These are phyloP conservation scores for Chiua virens DNA, from an alignment of 768 basidiomycete genomes.

Conservation along the genomic window DNA sequence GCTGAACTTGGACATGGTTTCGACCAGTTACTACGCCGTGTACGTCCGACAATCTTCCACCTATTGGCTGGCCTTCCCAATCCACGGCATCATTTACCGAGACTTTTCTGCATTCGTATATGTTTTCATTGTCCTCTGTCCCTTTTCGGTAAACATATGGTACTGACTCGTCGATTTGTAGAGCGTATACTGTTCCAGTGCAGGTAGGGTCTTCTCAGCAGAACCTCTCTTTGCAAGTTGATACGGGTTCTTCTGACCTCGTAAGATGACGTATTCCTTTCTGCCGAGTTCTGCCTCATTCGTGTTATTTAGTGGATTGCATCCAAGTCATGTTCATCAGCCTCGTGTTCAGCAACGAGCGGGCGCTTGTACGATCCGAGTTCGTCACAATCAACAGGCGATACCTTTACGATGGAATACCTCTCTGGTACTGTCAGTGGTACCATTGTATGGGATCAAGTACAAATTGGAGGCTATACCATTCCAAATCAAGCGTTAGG, in stretches of 20 bases:
- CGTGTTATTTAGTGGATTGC: slow-evolving; percentile 63
- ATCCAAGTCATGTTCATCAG: slow-evolving; percentile 59
- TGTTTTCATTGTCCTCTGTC: background rate
- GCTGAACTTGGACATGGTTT: slow-evolving; percentile 55
- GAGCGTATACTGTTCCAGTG: slow-evolving; percentile 66
- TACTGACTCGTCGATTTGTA: slow-evolving; percentile 27
- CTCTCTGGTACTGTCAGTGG: slow-evolving; percentile 59
- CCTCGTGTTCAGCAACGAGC: slow-evolving; percentile 45
- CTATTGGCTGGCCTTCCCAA: background rate
- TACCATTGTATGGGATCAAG: slow-evolving; percentile 67
- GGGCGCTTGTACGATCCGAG: slow-evolving; percentile 59
- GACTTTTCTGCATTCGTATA: background rate
- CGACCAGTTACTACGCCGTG: slow-evolving; percentile 56
- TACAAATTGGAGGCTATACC: slow-evolving; percentile 61
- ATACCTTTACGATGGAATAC: slow-evolving; percentile 53
- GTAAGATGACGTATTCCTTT: slow-evolving; percentile 40
- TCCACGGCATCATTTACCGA: background rate
- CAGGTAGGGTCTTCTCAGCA: slow-evolving; percentile 50
- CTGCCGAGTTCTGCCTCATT: background rate
- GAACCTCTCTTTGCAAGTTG: slow-evolving; percentile 65
- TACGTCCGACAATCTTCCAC: slow-evolving; percentile 26
- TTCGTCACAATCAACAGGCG: slow-evolving; percentile 42
- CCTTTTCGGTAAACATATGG: background rate
- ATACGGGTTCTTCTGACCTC: slow-evolving; percentile 81
- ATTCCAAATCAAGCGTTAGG: slow-evolving; percentile 72